Evolutionary conservation across 2,329 filamentous ascomycete genomes (phyloP).

Genomic region (Penicillium freii): DNA sequence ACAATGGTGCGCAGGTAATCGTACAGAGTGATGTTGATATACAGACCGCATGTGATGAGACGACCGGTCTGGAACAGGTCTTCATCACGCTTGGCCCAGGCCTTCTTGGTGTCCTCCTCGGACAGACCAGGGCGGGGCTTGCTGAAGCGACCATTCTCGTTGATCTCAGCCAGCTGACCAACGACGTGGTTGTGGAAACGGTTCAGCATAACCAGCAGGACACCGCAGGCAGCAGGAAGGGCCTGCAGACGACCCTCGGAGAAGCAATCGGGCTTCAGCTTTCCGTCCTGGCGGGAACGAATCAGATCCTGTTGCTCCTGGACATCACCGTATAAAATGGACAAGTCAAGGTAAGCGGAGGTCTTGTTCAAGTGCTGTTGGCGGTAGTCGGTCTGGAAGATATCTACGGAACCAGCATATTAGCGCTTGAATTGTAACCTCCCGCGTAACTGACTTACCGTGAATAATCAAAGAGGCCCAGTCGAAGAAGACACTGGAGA

Average conservation of each 20-base stretch:
- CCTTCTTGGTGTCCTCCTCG: conserved; percentile 49
- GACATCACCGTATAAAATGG: conserved; percentile 67
- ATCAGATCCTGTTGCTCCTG: conserved; percentile 51
- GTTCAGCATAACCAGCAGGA: conserved; percentile 70
- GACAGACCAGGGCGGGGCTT: conserved; percentile 56
- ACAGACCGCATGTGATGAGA: conserved; percentile 69
- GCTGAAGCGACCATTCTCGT: conserved; percentile 75
- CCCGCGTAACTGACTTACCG: conserved; percentile 43
- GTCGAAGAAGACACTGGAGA: conserved; percentile 70
- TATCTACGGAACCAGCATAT: conserved; percentile 44
- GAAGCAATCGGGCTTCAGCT: conserved; percentile 70
- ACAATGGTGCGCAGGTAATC: conserved; percentile 79
- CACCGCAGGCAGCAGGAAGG: conserved; percentile 69
- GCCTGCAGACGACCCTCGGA: conserved; percentile 68
- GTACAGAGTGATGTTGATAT: conserved; percentile 73
- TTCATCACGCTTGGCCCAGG: conserved; percentile 69
- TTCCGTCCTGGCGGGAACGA: conserved; percentile 66
- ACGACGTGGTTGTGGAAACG: conserved; percentile 84
- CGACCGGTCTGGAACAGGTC: conserved; percentile 77
- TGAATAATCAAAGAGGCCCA: conserved; percentile 73
- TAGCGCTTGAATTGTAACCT: neutral
- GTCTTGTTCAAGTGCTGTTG: conserved; percentile 64
- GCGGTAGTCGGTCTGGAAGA: conserved; percentile 67
- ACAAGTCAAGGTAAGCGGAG: conserved; percentile 69
- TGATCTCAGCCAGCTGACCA: conserved; percentile 76